Evolutionary conservation across 306 rosid genomes (phyloP).

Genomic region (Acacia melanoxylon): DNA sequence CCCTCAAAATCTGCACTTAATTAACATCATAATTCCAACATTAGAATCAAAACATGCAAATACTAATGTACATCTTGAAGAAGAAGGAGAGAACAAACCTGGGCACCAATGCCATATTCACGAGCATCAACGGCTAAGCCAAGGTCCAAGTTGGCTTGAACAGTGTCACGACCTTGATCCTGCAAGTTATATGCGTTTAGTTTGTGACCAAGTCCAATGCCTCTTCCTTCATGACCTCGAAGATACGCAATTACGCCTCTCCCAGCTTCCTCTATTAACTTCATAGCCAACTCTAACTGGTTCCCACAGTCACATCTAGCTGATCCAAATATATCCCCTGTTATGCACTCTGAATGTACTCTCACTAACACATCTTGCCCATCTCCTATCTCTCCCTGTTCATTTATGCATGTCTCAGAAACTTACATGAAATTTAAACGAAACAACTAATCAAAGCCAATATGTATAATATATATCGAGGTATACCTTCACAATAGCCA

Average conservation of each 20-base stretch:
- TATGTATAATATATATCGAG: background rate
- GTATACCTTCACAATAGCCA: constrained; percentile 71
- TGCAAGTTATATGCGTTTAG: constrained; percentile 81
- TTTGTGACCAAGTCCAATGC: constrained; percentile 87
- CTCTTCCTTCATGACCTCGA: constrained; percentile 94
- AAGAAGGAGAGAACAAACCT: constrained; percentile 42
- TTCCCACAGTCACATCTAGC: constrained; percentile 88
- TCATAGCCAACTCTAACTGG: constrained; percentile 86
- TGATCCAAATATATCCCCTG: constrained; percentile 88
- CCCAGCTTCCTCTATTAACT: constrained; percentile 66
- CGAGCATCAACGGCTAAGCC: constrained; percentile 85
- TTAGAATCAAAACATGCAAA: background rate
- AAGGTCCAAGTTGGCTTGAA: constrained; percentile 79
- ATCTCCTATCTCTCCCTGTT: constrained; percentile 69
- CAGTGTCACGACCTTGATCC: constrained; percentile 84
- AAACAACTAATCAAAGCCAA: background rate
- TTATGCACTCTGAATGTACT: constrained; percentile 91
- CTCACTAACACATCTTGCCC: constrained; percentile 77
- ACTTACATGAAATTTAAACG: background rate
- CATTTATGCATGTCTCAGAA: background rate
- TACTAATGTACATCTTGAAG: background rate
- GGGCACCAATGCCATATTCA: constrained; percentile 86
- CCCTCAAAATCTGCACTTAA: constrained; percentile 62
- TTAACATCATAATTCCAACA: background rate
- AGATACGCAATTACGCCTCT: constrained; percentile 83